Percentiles rank a stretch among this genome's conserved stretches.
phyloP scores from a whole-genome alignment of 306 rosid species.

The Lupinus albus region DNA sequence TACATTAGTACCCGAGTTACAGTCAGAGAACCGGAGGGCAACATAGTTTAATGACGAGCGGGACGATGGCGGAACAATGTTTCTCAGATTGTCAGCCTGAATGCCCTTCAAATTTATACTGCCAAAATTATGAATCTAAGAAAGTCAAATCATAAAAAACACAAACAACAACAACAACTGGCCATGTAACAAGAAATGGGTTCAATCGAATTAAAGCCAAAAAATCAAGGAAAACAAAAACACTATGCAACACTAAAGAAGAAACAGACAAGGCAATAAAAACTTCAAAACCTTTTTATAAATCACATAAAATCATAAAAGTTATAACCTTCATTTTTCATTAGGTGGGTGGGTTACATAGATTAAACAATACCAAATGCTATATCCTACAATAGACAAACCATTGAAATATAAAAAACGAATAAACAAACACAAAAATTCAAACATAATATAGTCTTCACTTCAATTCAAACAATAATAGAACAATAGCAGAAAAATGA shows the following conservation, averaged over 20 bases:
- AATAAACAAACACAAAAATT: constrained; percentile 6
- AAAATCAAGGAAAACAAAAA: constrained; percentile 29
- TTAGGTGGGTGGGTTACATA: no score
- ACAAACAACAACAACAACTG: constrained; percentile 42
- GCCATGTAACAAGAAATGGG: constrained; percentile 33
- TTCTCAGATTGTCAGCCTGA: constrained; percentile 78
- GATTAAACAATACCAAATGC: no score
- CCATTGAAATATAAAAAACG: not conserved
- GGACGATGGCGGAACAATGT: constrained; percentile 81
- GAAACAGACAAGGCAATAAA: constrained; percentile 6
- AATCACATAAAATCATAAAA: constrained; percentile 3
- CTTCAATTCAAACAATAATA: constrained; percentile 16
- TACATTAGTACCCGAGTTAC: constrained; percentile 56
- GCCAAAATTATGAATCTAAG: constrained; percentile 88
- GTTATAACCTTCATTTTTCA: not conserved
- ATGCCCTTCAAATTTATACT: constrained; percentile 93
- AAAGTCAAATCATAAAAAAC: constrained; percentile 60
- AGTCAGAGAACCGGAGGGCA: constrained; percentile 78
- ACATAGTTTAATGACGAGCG: constrained; percentile 84
- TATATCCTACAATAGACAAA: no score
- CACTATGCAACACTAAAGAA: constrained; percentile 18
- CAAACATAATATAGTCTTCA: not conserved
- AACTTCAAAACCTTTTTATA: constrained; percentile 19
- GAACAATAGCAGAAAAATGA: constrained; percentile 33
- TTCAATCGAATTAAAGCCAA: constrained; percentile 28